Base-by-base conservation (phyloP, 2,329 filamentous ascomycete species). In the Aaosphaeria arxii region DNA sequence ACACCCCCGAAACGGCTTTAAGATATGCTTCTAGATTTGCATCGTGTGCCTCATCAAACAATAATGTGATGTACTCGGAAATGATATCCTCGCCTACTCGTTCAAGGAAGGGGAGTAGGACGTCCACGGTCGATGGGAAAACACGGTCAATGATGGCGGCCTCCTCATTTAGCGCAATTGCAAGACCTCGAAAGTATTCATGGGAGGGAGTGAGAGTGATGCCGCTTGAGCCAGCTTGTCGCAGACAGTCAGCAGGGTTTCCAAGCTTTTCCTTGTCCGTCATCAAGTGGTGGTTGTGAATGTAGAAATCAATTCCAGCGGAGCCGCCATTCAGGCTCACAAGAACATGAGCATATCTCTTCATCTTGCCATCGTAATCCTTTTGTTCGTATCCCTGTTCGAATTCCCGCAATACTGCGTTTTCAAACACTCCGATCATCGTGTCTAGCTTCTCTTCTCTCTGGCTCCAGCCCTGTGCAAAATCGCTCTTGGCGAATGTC, bases 331-430 rank as follows among this genome's bases (percentile, higher is more conserved):
- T 95, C 40, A 99, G 77, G 2, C 82, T 81, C 49, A 88, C 84
- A 48, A 99, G 74, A 11, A 99, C 91, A 58, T 90, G 84, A 2
- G 91, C 91, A 70, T 96, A 97, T 62, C 88, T 83, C 57, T 81
- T 84, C 92, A 97, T 96, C 46, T 85, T 80, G 2, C 89, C 91
- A 55, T 95, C 88, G 46, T 95, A 84, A 67, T 99, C 92, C 74
- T 87, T 88, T 40, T 84, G 85, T 66, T 94, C 89, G 57, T 95
- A 95, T 4, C 90, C 94, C 55, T 94, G 88, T 70, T 95, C 88
- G 58, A 99, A 99, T 67, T 99, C 94, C 43, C 88, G 82, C 44
- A 96, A 74, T 4, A 95, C 91, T 4, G 91, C 91, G 48, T 86
- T 91, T 71, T 97, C 92, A 61, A 99, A 99, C 50, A 94, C 85